Conservation (phyloP, 139 green algal species). For the Chlamydomonas incerta region DNA sequence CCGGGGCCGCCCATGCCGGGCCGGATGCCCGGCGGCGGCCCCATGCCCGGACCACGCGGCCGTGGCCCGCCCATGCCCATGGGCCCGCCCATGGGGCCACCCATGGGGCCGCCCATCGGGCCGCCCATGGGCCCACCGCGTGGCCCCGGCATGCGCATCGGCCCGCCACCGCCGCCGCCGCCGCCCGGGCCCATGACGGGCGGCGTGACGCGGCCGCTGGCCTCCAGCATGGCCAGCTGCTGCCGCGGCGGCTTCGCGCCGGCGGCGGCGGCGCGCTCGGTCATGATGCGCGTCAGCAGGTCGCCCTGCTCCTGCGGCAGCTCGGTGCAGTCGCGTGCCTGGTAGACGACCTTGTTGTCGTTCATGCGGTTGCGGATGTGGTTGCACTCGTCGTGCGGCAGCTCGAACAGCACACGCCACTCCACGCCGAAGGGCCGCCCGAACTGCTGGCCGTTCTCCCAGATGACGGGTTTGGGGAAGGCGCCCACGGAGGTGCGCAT, state of each 20-base stretch:
- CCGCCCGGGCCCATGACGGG: too few species aligned
- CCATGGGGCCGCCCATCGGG: too few species aligned
- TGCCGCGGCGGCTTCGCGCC: constrained; percentile 40
- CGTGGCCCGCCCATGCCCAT: background rate
- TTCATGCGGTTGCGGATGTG: constrained; percentile 77
- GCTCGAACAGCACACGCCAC: constrained; percentile 67
- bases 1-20: background rate
- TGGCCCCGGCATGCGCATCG: background rate
- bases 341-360: constrained; percentile 71
- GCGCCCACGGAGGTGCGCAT: constrained; percentile 62
- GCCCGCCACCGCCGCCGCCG: too few species aligned
- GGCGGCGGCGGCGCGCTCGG: constrained; percentile 54
- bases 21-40: background rate
- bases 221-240: constrained; percentile 5
- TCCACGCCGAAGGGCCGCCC: constrained; percentile 71
- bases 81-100: background rate
- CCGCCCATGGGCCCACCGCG: background rate
- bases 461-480: constrained; percentile 40
- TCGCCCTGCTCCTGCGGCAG: constrained; percentile 68
- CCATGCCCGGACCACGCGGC: background rate
- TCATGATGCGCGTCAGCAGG: constrained; percentile 67
- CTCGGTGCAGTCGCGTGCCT: constrained; percentile 77
- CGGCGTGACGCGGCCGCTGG: background rate
- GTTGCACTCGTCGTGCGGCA: constrained; percentile 56
- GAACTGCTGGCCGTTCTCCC: constrained; percentile 52